These are phyloP conservation scores for Lyophyllum atratum DNA, from an alignment of 768 basidiomycete genomes.

Conservation along the genomic window DNA sequence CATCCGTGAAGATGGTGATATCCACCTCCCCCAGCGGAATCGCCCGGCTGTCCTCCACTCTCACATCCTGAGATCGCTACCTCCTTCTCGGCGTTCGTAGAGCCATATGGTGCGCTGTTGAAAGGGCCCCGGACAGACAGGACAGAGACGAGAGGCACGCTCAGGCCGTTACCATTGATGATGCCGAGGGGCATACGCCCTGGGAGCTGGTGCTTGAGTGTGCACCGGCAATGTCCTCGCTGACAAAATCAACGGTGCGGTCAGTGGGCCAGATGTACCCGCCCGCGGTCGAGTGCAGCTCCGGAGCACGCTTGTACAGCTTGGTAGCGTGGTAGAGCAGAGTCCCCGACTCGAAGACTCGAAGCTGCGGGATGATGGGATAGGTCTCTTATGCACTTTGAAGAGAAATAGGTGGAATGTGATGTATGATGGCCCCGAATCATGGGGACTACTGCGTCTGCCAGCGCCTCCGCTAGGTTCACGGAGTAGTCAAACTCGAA, in stretches of 20 bases:
- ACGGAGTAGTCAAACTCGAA: conserved; percentile 68
- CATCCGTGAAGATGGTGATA: conserved; percentile 49
- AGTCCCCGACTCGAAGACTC: conserved; percentile 76
- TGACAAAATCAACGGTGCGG: conserved; percentile 64
- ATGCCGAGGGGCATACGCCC: conserved; percentile 24
- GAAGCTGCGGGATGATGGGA: conserved; percentile 59
- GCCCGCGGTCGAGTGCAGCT: conserved; percentile 80
- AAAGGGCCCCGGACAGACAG: conserved; percentile 48
- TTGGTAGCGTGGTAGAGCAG: conserved; percentile 77
- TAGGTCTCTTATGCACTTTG: background rate
- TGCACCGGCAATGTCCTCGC: conserved; percentile 37
- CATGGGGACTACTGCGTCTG: conserved; percentile 72
- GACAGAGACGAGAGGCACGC: conserved; percentile 20
- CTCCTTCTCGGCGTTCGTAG: conserved; percentile 32
- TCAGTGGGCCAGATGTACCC: conserved; percentile 82
- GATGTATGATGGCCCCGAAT: conserved; percentile 66
- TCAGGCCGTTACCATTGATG: conserved; percentile 22
- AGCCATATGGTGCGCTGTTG: conserved; percentile 32
- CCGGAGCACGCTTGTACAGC: conserved; percentile 71
- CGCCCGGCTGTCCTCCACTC: conserved; percentile 71
- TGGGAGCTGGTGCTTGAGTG: conserved; percentile 17
- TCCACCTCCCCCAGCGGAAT: conserved; percentile 63
- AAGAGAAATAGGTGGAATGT: background rate
- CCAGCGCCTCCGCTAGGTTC: conserved; percentile 68
- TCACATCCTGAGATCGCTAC: conserved; percentile 45